Percentiles rank a stretch among this genome's conserved stretches.
phyloP scores from a whole-genome alignment of 345 rosid species.

The Iberis pinnata region DNA sequence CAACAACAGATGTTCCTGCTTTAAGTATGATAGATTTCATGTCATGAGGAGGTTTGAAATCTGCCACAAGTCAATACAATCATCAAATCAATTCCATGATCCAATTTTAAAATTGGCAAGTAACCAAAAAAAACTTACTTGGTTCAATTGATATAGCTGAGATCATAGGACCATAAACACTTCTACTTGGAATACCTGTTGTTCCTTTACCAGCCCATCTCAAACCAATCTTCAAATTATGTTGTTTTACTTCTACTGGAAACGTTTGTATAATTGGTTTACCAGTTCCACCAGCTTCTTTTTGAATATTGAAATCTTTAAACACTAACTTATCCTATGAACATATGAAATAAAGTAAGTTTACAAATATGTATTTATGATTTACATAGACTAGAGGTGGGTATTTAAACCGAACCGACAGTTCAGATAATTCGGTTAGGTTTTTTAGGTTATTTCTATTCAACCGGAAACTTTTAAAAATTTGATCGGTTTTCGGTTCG shows the following conservation, averaged over 20 bases:
- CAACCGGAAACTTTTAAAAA: no score
- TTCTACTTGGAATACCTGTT: slow-evolving; percentile 57
- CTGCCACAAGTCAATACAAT: slow-evolving; percentile 34
- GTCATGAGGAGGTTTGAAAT: slow-evolving; percentile 53
- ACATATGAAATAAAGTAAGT: no score
- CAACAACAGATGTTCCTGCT: slow-evolving; percentile 31
- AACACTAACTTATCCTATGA: slow-evolving; percentile 51
- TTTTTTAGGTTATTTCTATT: no score
- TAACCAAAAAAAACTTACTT: slow-evolving; percentile 45
- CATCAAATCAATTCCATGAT: no score
- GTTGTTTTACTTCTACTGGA: slow-evolving; percentile 24
- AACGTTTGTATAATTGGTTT: slow-evolving; percentile 39
- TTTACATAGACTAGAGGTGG: no score
- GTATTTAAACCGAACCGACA: no score
- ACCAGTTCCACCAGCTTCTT: slow-evolving; percentile 53
- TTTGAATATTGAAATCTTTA: slow-evolving; percentile 52
- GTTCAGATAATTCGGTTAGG: no score
- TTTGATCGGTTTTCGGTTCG: no score
- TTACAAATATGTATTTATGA: no score
- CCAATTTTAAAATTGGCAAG: no score
- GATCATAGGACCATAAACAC: slow-evolving; percentile 65
- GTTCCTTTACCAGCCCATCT: slow-evolving; percentile 82
- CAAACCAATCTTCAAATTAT: slow-evolving; percentile 55
- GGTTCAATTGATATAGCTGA: slow-evolving; percentile 68
- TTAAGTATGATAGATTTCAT: slow-evolving; percentile 22